Evolutionary conservation across 257 asterid species (phyloP), one percentile per base, ranked within the genome.

Genomic region (Cordia subcordata): DNA sequence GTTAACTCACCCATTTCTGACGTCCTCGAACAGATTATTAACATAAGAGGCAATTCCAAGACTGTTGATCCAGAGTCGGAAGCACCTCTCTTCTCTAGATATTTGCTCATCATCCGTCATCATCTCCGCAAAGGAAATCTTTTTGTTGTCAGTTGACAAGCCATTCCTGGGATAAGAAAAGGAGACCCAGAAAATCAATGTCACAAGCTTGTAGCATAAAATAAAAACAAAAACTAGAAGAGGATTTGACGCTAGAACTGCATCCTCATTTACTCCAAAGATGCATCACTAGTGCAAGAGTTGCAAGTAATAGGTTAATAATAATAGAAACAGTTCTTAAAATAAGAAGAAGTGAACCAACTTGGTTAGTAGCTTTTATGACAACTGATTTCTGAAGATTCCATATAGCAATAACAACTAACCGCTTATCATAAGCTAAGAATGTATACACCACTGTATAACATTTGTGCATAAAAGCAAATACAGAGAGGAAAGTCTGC

Each of bases 21-120:
- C 96, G 62, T 92, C 98, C 75, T 92, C 98, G 62, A 92, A 92
- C 70, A 92, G 77, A 78, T 92, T 92, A 66, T 88, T 92, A 66
- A 92, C 82, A 61, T 85, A 92, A 57, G 96, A 74, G 67, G 57
- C 46, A 60, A 84, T 92, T 61, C 98, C 98, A 47, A 92, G 74
- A 76, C 98, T 92, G 73, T 92, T 92, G 82, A 92, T 88, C 98
- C 98, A 92, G 59, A 92, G 79, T 42, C 96, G 91, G 64, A 88
- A 92, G 79, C 98, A 92, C 77, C 98, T 88, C 77, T 92, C 96
- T 75, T 92, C 98, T 81, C 98, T 80, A n/a, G 98, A 86, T 67
- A 88, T 85, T 61, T 68, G 76, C 71, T 84, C 96, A 33, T 92
- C 98, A 62, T 91, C 96, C 5, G 98, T 81, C 95, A 90, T 90